Base-by-base conservation (phyloP, 805 yeast genomes). In the Saturnispora gosingensis region DNA sequence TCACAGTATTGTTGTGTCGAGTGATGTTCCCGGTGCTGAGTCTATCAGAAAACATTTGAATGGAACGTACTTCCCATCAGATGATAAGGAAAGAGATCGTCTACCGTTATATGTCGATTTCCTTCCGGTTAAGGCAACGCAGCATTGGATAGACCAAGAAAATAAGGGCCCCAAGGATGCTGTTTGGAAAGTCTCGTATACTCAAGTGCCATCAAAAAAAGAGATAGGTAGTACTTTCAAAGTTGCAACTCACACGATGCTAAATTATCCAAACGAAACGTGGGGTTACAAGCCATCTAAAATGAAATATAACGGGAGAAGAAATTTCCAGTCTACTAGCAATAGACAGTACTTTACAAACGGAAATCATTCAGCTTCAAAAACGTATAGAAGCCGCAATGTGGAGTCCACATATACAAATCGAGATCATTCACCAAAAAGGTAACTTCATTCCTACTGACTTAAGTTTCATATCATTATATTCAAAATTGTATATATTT, bases 61-160 rank as follows among this genome's bases (percentile, higher is more conserved):
- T 49, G 75, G 74, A 0, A 53, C 60, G 5, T 50, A 50, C 28
- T 72, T 72, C 54, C 74, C 76, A 5, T 28, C 16, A 27, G 48
- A 43, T 22, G 58, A 57, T 6, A 65, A 61, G 38, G 43, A 43
- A 24, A 1, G 38, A 16, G 34, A 45, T 10, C 58, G 68, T 54
- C 61, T 58, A 45, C 63, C 63, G 9, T 53, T 73, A 35, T 73
- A 59, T 56, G 68, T 72, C 42, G 78, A 74, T 55, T 74, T 61
- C 55, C 67, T 74, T 40, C 77, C 77, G 0, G 76, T 72, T 22
- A 70, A 71, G 54, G 75, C 75, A 16, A 65, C 72, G 3, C 70
- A 69, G 50, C 67, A 65, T 42, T 74, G 78, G 77, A 71, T 73
- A 15, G 75, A 66, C 55, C 75, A 73, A 58, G 79, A 74, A 53